Evolutionary conservation across 352 stramenopile genomes (phyloP).

Genomic region (Stramenopiles sp.): DNA sequence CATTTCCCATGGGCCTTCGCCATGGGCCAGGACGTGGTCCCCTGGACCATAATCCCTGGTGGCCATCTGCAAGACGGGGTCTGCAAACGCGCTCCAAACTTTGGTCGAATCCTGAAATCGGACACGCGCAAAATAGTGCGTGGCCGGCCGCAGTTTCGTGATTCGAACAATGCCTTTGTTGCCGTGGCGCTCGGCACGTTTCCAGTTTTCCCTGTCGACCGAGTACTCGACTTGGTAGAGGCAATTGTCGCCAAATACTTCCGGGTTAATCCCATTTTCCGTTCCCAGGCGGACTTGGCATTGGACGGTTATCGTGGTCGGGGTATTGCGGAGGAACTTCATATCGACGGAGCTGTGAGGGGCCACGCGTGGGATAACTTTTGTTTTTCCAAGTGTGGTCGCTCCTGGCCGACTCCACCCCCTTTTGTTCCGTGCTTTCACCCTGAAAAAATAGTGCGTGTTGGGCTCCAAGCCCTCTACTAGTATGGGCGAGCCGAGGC

Average conservation of each 20-base stretch:
- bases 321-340: background rate
- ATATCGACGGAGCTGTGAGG: too few species aligned
- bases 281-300: too few species aligned
- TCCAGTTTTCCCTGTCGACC: background rate
- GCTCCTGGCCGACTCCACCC: background rate
- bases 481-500: background rate
- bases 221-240: background rate
- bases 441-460: slow-evolving; percentile 5
- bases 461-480: background rate
- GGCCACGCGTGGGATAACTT: too few species aligned
- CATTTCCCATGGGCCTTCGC: slow-evolving; percentile 10
- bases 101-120: background rate
- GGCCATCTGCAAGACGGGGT: background rate
- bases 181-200: background rate
- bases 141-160: background rate
- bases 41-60: background rate
- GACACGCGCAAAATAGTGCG: background rate
- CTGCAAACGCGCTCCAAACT: background rate
- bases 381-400: background rate
- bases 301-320: background rate
- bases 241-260: too few species aligned
- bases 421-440: background rate
- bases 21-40: background rate
- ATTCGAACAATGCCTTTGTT: background rate
- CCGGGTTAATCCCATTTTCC: too few species aligned